These are phyloP conservation scores for Panus rudis DNA, from an alignment of 768 basidiomycete species.

Conservation along the genomic window DNA sequence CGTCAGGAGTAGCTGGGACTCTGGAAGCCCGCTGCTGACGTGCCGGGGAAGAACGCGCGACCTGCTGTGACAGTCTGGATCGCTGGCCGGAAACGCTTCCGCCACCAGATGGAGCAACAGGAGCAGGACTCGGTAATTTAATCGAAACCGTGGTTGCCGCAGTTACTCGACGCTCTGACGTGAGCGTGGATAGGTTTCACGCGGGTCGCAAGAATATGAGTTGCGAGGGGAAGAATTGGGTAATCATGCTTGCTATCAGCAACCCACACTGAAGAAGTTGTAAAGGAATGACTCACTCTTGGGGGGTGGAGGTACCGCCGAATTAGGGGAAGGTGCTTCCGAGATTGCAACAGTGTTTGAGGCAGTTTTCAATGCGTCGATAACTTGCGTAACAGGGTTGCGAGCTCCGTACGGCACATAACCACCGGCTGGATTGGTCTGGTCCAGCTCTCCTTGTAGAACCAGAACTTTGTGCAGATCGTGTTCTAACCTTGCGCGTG, in stretches of 20 bases:
- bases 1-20: conserved; percentile 17
- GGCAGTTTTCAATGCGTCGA: conserved; percentile 32
- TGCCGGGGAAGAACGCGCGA: conserved; percentile 16
- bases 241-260: not conserved
- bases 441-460: conserved; percentile 37
- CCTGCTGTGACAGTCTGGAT: conserved; percentile 23
- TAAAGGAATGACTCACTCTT: conserved; percentile 3
- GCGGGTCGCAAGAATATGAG: not conserved
- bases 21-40: conserved; percentile 16
- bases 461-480: conserved; percentile 38
- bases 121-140: conserved; percentile 31
- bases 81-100: conserved; percentile 10
- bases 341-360: conserved; percentile 14
- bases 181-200: too few relatives aligned
- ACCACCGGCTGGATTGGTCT: conserved; percentile 23
- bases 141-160: conserved; percentile 20
- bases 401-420: conserved; percentile 19
- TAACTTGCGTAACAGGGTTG: conserved; percentile 34
- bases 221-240: conserved; percentile 16
- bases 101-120: conserved; percentile 12
- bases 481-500: conserved; percentile 39
- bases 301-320: conserved; percentile 16
- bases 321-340: conserved; percentile 11
- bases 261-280: not conserved
- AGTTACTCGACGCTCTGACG: conserved; percentile 17